Percentiles rank a stretch among this genome's conserved stretches.
Evolutionary conservation across 106 monocot species (phyloP).

Genomic region (Hemerocallis citrina): DNA sequence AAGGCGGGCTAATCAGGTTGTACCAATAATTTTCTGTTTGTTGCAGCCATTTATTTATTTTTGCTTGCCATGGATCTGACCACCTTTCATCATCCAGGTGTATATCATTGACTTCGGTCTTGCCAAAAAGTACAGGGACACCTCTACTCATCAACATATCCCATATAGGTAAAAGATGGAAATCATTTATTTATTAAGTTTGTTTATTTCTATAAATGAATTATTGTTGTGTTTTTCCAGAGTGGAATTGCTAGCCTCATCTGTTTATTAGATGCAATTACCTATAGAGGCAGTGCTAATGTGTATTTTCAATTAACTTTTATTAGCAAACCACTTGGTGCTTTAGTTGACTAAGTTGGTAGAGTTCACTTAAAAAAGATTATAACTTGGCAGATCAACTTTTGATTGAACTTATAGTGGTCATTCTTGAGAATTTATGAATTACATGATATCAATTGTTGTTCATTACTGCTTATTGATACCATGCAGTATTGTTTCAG

Average conservation of each 20-base stretch:
- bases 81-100: constrained; percentile 20
- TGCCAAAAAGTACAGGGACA: constrained; percentile 65
- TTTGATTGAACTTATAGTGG: not conserved
- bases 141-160: constrained; percentile 49
- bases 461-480: not conserved
- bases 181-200: not conserved
- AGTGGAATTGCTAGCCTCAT: not conserved
- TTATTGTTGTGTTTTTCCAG: not conserved
- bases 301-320: not conserved
- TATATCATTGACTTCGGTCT: constrained; percentile 73
- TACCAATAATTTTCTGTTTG: not conserved
- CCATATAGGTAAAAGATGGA: constrained; percentile 45
- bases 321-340: no score
- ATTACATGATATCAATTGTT: not conserved
- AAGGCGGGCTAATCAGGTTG: constrained; percentile 61
- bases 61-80: not conserved
- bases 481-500: no score
- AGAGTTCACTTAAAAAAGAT: not conserved
- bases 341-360: not conserved
- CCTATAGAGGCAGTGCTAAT: not conserved
- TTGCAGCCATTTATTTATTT: not conserved
- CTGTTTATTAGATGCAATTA: not conserved
- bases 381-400: not conserved
- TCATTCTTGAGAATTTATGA: no score
- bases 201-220: not conserved